Conservation (phyloP, 306 rosid genomes). For the Rosa persica region DNA sequence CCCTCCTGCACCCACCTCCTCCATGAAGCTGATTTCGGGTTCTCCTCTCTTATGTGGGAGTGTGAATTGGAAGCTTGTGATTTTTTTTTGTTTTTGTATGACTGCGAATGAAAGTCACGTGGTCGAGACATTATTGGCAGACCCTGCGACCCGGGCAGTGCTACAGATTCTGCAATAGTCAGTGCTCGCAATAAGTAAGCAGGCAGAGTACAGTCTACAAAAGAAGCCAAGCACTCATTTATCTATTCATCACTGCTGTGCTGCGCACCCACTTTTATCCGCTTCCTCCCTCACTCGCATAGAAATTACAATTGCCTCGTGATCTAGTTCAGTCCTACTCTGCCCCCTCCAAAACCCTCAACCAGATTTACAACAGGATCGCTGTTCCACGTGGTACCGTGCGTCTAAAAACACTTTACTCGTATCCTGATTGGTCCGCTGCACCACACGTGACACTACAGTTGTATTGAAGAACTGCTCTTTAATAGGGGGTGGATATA, state of each 20-base stretch:
- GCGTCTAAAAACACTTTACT: no score
- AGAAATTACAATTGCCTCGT: background rate
- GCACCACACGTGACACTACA: no score
- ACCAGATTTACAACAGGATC: no score
- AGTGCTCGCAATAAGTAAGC: background rate
- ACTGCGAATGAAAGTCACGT: background rate
- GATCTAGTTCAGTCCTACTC: background rate
- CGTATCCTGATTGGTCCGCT: no score
- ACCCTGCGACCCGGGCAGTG: background rate
- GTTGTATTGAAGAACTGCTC: no score
- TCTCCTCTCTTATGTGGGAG: background rate
- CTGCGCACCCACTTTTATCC: background rate
- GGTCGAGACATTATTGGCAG: background rate
- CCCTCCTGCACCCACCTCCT: background rate
- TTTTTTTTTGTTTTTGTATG: no score
- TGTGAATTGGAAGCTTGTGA: background rate
- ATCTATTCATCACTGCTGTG: background rate
- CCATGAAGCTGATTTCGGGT: background rate
- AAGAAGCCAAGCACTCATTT: background rate
- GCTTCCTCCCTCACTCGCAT: background rate
- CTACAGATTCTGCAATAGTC: background rate
- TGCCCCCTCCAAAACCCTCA: background rate
- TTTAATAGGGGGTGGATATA: no score
- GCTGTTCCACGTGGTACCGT: no score
- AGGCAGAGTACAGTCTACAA: background rate